These are phyloP conservation scores for Capronia epimyces DNA, from an alignment of 2,329 filamentous ascomycete species.

Conservation along the genomic window DNA sequence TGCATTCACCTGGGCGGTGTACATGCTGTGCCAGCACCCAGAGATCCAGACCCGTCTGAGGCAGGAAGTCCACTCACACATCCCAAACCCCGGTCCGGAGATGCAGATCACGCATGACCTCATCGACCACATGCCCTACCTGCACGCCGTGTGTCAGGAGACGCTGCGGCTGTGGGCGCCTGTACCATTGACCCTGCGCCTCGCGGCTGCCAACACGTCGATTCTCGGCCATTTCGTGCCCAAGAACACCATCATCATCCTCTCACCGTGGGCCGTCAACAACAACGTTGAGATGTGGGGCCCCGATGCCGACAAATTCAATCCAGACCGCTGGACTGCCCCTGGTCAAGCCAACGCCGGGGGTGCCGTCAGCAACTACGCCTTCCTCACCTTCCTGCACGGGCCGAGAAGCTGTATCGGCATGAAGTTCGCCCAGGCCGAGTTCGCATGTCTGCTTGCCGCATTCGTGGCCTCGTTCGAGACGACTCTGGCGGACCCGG, in stretches of 20 bases:
- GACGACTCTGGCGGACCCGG: constrained; percentile 59
- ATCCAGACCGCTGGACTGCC: constrained; percentile 69
- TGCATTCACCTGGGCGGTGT: constrained; percentile 31
- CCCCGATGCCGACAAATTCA: constrained; percentile 65
- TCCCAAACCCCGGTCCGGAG: constrained; percentile 27
- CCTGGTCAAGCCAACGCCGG: constrained; percentile 52
- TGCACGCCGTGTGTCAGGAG: constrained; percentile 74
- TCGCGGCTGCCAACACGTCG: constrained; percentile 58
- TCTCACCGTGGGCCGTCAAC: constrained; percentile 65
- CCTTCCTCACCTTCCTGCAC: constrained; percentile 71
- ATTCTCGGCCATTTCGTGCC: constrained; percentile 63
- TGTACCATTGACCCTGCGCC: constrained; percentile 64
- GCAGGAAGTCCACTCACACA: constrained; percentile 29
- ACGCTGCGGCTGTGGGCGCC: constrained; percentile 67
- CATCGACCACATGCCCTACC: constrained; percentile 71
- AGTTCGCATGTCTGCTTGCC: constrained; percentile 79
- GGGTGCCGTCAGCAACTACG: constrained; percentile 66
- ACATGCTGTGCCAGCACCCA: constrained; percentile 30
- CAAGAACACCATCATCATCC: constrained; percentile 62
- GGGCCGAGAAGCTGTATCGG: constrained; percentile 42
- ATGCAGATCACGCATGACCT: constrained; percentile 30
- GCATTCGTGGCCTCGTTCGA: constrained; percentile 69
- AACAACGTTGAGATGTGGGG: constrained; percentile 68
- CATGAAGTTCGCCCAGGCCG: constrained; percentile 57
- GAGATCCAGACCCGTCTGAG: constrained; percentile 31